Conservation (phyloP, 2,329 filamentous ascomycete species). For the Microdochium paspali region DNA sequence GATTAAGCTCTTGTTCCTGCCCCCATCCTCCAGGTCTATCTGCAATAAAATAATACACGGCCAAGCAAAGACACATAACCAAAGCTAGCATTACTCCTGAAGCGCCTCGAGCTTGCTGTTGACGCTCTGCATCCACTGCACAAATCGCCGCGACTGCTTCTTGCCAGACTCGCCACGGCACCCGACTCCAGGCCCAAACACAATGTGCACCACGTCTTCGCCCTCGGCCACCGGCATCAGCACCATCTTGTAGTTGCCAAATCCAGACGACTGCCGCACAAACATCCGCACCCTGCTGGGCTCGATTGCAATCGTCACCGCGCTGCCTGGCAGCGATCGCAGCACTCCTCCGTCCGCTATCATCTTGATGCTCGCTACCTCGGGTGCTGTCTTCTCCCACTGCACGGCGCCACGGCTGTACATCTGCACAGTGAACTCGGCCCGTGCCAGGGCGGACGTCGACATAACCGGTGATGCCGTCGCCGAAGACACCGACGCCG, state of each 20-base stretch:
- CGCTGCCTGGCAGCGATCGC: conserved; percentile 3
- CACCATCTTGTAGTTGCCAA: conserved; percentile 6
- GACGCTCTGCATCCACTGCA: neutral
- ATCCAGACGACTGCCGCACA: conserved; percentile 6
- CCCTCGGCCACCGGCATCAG: conserved; percentile 5
- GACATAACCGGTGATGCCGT: no score
- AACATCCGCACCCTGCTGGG: conserved; percentile 8
- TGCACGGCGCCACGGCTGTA: neutral
- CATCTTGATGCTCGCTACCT: conserved; percentile 7
- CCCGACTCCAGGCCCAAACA: conserved; percentile 1
- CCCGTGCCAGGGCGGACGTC: neutral
- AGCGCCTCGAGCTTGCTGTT: neutral
- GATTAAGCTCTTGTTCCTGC: no score
- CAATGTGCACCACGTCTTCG: neutral
- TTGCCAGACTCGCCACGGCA: neutral
- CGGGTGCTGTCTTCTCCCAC: conserved; percentile 7
- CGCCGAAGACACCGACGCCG: no score
- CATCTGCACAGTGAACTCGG: neutral
- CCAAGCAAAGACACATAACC: no score
- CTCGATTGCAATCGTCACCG: conserved; percentile 8
- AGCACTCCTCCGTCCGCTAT: conserved; percentile 6
- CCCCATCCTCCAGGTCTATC: no score
- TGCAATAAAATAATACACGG: no score
- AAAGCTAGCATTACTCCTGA: neutral
- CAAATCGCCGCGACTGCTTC: neutral